Evolutionary conservation across 345 rosid species (phyloP), one percentile per base, ranked within the genome.

Genomic region (Salix suchowensis): DNA sequence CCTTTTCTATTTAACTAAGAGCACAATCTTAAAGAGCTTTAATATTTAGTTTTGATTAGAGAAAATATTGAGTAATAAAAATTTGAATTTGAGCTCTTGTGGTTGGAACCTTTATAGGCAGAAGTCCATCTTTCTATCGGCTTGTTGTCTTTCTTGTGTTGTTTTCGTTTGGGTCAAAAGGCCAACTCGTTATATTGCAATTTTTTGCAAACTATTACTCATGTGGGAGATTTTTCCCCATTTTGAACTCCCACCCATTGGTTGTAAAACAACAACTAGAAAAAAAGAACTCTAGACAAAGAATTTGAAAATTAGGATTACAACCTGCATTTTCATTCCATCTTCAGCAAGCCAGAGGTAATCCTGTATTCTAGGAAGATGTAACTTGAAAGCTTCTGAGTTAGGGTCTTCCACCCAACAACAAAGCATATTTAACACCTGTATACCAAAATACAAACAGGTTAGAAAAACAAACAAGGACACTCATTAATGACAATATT

Each of bases 301-400:
- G 62, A 58, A 54, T 7, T 32, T 1, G 8, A 4, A 61, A 30
- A 19, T 52, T 9, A 77, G 15, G 30, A 48, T 71, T 71, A 42
- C 32, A 34, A 90, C 98, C 99, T 94, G 97, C 97, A 96, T 90
- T 91, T 96, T 96, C 99, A 94, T 92, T 80, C 99, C 99, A 88
- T 96, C 99, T 89, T 96, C 98, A 71, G 99, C 98, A 76, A 94
- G 6, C 99, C 99, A 96, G 54, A 96, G 85, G 80, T 85, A 94
- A 82, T 96, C 99, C 78, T 88, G 36, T 71, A 96, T 74, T 85
- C 99, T 87, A 69, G 97, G 94, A 78, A 96, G 86, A 81, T 96
- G 99, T 83, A 89, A 81, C 75, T 96, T 94, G 81, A 92, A 96
- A 81, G 98, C 94, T 82, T 94, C 97, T 67, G 99, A 94, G 73